Percentiles rank a stretch among this genome's conserved stretches.
Conservation (phyloP, 2,329 filamentous ascomycete species). For the Tolypocladium nubicola region DNA sequence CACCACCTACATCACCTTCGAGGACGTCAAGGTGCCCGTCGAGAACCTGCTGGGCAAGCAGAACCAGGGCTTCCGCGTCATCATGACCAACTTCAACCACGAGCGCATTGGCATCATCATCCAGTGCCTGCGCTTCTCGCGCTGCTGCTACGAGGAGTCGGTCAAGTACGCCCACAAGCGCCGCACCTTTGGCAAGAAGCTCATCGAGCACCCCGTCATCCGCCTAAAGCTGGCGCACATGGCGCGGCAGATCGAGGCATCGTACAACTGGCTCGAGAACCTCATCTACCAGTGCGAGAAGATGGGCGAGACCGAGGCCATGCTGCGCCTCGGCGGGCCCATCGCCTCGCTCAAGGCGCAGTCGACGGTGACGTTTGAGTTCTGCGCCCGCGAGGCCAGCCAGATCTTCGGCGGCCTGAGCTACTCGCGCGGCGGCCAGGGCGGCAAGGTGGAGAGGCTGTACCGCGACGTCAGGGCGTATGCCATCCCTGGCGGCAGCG, state of each 20-base stretch:
- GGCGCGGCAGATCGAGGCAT: constrained; percentile 94
- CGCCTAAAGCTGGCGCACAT: constrained; percentile 96
- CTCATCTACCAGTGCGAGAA: constrained; percentile 84
- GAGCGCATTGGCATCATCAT: constrained; percentile 98
- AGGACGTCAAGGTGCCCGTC: constrained; percentile 98
- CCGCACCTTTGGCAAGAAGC: constrained; percentile 88
- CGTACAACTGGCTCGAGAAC: constrained; percentile 95
- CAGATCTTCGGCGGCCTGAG: constrained; percentile 96
- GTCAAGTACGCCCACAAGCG: constrained; percentile 98
- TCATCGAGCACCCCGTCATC: constrained; percentile 95
- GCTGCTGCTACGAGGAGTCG: constrained; percentile 93
- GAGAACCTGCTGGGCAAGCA: constrained; percentile 97
- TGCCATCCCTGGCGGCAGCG: constrained; percentile 87
- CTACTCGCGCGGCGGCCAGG: constrained; percentile 88
- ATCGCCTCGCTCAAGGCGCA: constrained; percentile 94
- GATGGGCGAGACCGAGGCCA: constrained; percentile 92
- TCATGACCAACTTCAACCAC: constrained; percentile 99
- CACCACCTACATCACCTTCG: constrained; percentile 95
- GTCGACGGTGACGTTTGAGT: constrained; percentile 89
- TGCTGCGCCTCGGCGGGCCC: constrained; percentile 88
- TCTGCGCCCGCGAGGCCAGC: constrained; percentile 89
- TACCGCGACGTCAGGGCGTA: constrained; percentile 95
- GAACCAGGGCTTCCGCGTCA: constrained; percentile 96
- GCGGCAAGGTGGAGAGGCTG: constrained; percentile 86
- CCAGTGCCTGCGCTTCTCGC: constrained; percentile 88